These are phyloP conservation scores for Cadophora malorum DNA, from an alignment of 2,329 filamentous ascomycete genomes.

Conservation along the genomic window DNA sequence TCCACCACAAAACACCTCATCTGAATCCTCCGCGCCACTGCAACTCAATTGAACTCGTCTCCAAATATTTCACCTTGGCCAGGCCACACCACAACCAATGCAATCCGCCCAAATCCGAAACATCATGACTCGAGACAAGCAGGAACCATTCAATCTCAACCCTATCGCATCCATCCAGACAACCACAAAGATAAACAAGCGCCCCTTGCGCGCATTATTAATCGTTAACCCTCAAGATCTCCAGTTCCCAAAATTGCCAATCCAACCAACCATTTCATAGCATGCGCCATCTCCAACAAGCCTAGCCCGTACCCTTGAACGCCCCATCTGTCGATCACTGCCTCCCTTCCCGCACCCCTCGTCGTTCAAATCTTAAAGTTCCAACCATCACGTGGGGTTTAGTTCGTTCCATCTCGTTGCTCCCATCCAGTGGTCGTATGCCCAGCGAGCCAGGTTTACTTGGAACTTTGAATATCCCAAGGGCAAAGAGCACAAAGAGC, in stretches of 20 bases:
- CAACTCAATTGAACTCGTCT: conserved; percentile 1
- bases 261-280: background rate
- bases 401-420: background rate
- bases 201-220: conserved; percentile 3
- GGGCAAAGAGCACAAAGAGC: conserved; percentile 5
- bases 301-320: background rate
- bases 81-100: background rate
- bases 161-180: background rate
- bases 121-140: conserved; percentile 1
- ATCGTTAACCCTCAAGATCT: background rate
- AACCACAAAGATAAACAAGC: conserved; percentile 2
- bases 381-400: background rate
- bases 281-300: background rate
- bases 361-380: conserved; percentile 11
- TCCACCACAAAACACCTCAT: background rate
- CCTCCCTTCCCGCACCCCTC: conserved; percentile 7
- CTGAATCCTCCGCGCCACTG: conserved; percentile 1
- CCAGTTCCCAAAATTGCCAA: background rate
- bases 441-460: background rate
- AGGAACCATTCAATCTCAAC: background rate
- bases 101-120: conserved; percentile 1
- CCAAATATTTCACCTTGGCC: background rate
- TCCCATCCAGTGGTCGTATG: too few species aligned
- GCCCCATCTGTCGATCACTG: conserved; percentile 3
- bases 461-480: background rate